Evolutionary conservation across 2,329 filamentous ascomycete genomes (phyloP), one percentile per base, ranked within the genome.

Genomic region (Cercospora sesami): DNA sequence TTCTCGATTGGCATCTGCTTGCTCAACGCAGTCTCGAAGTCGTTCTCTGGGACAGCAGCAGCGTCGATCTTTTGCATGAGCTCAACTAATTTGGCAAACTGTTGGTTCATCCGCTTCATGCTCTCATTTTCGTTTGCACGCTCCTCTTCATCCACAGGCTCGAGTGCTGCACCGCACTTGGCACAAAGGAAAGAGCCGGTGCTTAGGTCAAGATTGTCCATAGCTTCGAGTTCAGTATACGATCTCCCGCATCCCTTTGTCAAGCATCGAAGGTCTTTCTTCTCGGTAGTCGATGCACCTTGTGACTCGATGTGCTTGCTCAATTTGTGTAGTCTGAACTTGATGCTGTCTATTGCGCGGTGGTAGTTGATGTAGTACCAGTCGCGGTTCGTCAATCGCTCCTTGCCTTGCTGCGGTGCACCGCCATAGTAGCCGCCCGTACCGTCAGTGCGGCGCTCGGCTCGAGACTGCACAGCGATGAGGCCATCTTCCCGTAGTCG

Each of bases 291-390:
- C 0, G 92, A 90, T 18, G 92, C 89, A 16, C 92, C 91, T 67
- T 92, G 90, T 16, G 90, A 89, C 80, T 97, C 94, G 68, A 98
- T 93, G 64, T 91, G 89, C 78, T 94, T 94, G 73, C 94, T 93
- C 73, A 98, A 88, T 66, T 90, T 90, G 77, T 94, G 94, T 62
- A 97, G 89, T 70, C 92, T 90, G 86, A 91, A 99, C 80, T 99
- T 99, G 81, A 97, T 96, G 60, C 92, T 93, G 81, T 99, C 95
- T 76, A 99, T 93, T 39, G 94, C 93, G 67, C 92, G 91, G 68
- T 95, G 92, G 76, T 96, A 96, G 78, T 97, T 94, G 78, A 99
- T 94, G 81, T 92, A 99, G 83, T 96, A 99, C 85, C 97, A 99
- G 70, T 94, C 96, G 75, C 92, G 88, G 77, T 77, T 72, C 31